A percentile compares a stretch with the other conserved stretches of the same genome.
phyloP scores from a whole-genome alignment of 2,329 filamentous ascomycete genomes.

The Rhynchosporium graminicola region DNA sequence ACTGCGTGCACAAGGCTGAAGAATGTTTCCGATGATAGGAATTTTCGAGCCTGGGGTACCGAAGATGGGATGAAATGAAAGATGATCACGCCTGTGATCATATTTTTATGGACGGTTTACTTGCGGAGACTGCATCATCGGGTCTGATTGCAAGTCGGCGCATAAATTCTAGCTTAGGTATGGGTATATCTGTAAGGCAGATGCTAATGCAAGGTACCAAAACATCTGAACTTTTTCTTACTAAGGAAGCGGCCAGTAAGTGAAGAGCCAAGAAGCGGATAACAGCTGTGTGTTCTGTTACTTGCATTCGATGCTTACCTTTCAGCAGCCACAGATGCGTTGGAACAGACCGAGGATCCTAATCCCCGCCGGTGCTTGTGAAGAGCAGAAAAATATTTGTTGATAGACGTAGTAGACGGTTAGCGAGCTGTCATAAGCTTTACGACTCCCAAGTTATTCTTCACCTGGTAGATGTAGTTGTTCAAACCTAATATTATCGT shows the following conservation, averaged over 20 bases:
- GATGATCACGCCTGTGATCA: no score
- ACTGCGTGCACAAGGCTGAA: constrained; percentile 1
- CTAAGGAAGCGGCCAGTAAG: no score
- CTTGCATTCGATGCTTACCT: constrained; percentile 6
- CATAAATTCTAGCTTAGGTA: background rate
- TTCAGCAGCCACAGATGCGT: constrained; percentile 11
- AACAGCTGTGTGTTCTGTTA: background rate
- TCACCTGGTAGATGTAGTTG: background rate
- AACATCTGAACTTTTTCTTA: background rate
- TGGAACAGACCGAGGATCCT: constrained; percentile 3
- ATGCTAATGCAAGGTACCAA: constrained; percentile 13
- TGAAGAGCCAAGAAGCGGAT: background rate
- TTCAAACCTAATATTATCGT: constrained; percentile 9
- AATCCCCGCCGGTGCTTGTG: background rate
- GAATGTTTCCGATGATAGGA: no score
- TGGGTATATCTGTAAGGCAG: constrained; percentile 10
- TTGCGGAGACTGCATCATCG: background rate
- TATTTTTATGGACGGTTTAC: no score
- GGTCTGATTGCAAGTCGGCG: background rate
- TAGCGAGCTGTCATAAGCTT: constrained; percentile 10
- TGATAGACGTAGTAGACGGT: background rate
- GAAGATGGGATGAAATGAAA: no score
- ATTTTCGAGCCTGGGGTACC: background rate
- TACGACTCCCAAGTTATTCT: background rate
- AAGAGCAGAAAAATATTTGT: background rate